Conservation (phyloP, 352 stramenopile genomes). For the Phytophthora pistaciae region DNA sequence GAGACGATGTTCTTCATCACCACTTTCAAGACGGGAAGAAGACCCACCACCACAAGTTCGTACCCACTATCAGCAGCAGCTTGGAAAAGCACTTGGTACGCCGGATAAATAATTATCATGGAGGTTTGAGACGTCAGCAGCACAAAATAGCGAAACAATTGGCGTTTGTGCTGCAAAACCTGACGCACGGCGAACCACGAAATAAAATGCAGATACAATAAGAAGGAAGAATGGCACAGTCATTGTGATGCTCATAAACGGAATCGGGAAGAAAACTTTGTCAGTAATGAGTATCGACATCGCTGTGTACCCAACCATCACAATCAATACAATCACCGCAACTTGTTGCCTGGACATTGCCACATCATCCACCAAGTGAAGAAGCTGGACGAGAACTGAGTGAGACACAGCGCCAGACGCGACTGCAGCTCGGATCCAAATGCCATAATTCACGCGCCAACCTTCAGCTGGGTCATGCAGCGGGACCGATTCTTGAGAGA, state of each 20-base stretch:
- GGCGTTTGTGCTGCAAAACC: conserved; percentile 4
- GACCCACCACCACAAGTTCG: conserved; percentile 11
- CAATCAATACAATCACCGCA: background rate
- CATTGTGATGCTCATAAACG: conserved; percentile 22
- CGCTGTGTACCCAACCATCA: background rate
- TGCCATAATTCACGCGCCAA: conserved; percentile 8
- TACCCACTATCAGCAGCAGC: conserved; percentile 3
- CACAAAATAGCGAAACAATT: conserved; percentile 7
- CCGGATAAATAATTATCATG: conserved; percentile 23
- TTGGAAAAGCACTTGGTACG: conserved; percentile 24
- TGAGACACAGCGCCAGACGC: background rate
- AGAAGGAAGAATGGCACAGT: background rate
- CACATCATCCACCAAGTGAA: conserved; percentile 12
- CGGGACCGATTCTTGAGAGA: conserved; percentile 5
- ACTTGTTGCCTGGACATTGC: conserved; percentile 9
- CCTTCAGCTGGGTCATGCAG: conserved; percentile 6
- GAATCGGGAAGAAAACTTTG: conserved; percentile 21
- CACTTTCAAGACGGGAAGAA: conserved; percentile 20
- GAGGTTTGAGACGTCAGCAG: conserved; percentile 11
- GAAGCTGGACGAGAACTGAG: conserved; percentile 1
- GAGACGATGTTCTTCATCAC: conserved; percentile 23
- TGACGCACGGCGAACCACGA: conserved; percentile 5
- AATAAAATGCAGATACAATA: conserved; percentile 1
- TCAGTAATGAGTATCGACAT: background rate
- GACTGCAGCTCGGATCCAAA: conserved; percentile 3